These are phyloP conservation scores for Wickerhamiella vanderwaltii DNA, from an alignment of 805 yeast species.

Conservation along the genomic window DNA sequence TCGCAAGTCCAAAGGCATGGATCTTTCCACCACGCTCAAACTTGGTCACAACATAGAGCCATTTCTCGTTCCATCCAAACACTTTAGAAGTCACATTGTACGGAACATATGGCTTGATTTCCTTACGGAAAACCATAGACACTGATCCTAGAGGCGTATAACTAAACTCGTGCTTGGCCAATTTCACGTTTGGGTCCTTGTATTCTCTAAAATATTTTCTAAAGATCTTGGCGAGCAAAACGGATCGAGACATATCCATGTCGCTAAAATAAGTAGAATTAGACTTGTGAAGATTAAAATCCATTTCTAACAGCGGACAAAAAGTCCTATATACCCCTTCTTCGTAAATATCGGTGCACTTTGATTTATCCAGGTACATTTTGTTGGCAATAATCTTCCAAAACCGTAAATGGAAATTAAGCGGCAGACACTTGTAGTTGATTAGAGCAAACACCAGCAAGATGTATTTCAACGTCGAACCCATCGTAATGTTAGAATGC, in stretches of 20 bases:
- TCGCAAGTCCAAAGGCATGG: constrained; percentile 55
- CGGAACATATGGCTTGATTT: constrained; percentile 52
- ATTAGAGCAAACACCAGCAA: constrained; percentile 26
- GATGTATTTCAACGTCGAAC: background rate
- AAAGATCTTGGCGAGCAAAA: constrained; percentile 44
- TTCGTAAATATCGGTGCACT: constrained; percentile 30
- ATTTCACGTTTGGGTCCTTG: constrained; percentile 25
- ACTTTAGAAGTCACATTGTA: constrained; percentile 48
- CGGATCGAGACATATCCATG: constrained; percentile 65
- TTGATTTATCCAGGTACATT: constrained; percentile 24
- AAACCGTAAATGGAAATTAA: constrained; percentile 54
- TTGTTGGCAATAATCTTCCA: constrained; percentile 36
- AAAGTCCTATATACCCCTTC: constrained; percentile 37
- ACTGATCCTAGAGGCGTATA: constrained; percentile 71
- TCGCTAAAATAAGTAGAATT: constrained; percentile 78
- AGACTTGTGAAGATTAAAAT: constrained; percentile 75
- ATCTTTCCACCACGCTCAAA: constrained; percentile 33
- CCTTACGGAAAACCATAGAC: constrained; percentile 53
- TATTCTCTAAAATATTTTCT: constrained; percentile 41
- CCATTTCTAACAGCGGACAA: constrained; percentile 71
- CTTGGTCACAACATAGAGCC: constrained; percentile 62
- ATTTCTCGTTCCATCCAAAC: constrained; percentile 75
- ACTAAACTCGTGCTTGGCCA: constrained; percentile 33
- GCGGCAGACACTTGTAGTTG: constrained; percentile 54
- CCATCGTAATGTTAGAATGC: too few relatives aligned